phyloP scores from a whole-genome alignment of 805 yeast species.

The Saccharomycopsis sp. region DNA sequence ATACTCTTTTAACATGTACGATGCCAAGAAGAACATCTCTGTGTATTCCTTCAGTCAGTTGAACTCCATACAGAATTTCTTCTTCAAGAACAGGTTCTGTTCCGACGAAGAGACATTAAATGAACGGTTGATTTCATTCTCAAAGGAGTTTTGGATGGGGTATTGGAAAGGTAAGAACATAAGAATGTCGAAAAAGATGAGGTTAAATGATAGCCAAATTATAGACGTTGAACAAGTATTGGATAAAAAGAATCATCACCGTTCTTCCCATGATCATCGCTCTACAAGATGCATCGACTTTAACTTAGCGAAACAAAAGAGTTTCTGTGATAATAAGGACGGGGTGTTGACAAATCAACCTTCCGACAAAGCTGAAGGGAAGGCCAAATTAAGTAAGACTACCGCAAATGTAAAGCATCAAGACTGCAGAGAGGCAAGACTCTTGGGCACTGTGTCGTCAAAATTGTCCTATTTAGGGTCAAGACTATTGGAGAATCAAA shows the following conservation, averaged over 20 bases:
- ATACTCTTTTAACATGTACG: constrained; percentile 40
- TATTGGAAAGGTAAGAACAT: no score
- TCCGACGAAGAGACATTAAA: constrained; percentile 28
- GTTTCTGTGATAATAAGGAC: no score
- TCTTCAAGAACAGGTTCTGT: constrained; percentile 45
- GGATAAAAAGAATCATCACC: no score
- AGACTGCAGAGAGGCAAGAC: constrained; percentile 29
- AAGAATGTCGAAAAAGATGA: no score
- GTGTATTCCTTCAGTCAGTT: constrained; percentile 59
- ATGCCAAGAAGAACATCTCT: constrained; percentile 27
- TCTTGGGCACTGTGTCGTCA: constrained; percentile 58
- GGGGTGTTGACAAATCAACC: no score
- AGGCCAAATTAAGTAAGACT: no score
- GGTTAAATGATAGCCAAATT: no score
- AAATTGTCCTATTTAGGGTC: constrained; percentile 57
- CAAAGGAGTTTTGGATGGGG: constrained; percentile 44
- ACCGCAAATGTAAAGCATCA: neutral
- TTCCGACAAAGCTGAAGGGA: no score
- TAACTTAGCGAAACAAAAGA: no score
- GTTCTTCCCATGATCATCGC: no score
- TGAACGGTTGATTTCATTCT: constrained; percentile 29
- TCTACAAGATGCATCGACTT: no score
- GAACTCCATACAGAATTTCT: constrained; percentile 43
- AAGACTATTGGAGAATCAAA: constrained; percentile 47
- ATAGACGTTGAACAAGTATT: no score